phyloP scores from a whole-genome alignment of 352 stramenopile species.

The Pythium utonaiense region DNA sequence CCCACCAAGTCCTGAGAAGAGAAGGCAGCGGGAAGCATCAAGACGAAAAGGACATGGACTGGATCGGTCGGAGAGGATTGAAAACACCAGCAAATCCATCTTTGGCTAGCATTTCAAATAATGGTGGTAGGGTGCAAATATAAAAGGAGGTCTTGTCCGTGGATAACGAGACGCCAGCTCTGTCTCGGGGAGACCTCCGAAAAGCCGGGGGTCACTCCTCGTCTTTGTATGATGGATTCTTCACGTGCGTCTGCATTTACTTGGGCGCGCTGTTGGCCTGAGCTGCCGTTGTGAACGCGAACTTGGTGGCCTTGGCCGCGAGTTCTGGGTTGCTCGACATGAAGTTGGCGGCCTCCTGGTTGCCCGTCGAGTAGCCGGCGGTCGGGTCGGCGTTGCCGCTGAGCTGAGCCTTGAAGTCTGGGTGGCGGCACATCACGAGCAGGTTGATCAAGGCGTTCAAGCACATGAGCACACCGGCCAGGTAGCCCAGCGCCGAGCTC shows the following conservation, averaged over 20 bases:
- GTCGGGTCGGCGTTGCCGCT: constrained; percentile 73
- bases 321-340: constrained; percentile 81
- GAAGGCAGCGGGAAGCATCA: too few species aligned
- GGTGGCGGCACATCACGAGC: constrained; percentile 84
- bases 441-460: constrained; percentile 86
- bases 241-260: constrained; percentile 3
- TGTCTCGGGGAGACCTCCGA: neutral
- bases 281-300: constrained; percentile 58
- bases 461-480: constrained; percentile 82
- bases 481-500: constrained; percentile 67
- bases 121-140: constrained; percentile 1
- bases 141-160: neutral
- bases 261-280: constrained; percentile 20
- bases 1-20: too few species aligned
- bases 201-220: neutral
- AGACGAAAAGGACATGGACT: too few species aligned
- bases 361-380: constrained; percentile 72
- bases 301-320: constrained; percentile 72
- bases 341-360: constrained; percentile 76
- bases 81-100: neutral
- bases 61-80: too few species aligned
- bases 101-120: neutral
- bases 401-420: constrained; percentile 80
- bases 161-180: neutral
- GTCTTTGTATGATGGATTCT: neutral